Percentiles rank a stretch among this genome's conserved stretches.
These are phyloP conservation scores for Tilletia caries DNA, from an alignment of 1,284 basidiomycete species.

Conservation along the genomic window DNA sequence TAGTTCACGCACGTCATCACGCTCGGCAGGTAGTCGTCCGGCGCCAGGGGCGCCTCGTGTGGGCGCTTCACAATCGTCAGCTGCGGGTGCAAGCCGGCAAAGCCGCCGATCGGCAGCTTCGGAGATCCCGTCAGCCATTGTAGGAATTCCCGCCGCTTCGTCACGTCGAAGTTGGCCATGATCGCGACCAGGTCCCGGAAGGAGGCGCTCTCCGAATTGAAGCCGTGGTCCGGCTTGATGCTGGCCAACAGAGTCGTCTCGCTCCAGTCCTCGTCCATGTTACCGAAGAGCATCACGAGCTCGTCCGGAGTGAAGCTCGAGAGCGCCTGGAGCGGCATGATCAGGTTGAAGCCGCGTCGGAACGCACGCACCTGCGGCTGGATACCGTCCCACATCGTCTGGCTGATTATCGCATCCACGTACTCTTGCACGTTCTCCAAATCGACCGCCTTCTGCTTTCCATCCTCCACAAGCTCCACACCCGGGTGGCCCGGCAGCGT, in stretches of 20 bases:
- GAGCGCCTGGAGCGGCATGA: conserved; percentile 86
- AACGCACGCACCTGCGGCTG: conserved; percentile 48
- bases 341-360: conserved; percentile 61
- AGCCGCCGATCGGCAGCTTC: conserved; percentile 73
- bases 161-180: conserved; percentile 73
- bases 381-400: conserved; percentile 51
- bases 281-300: conserved; percentile 86
- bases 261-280: conserved; percentile 69
- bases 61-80: conserved; percentile 96
- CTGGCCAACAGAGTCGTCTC: conserved; percentile 75
- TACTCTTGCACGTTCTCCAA: conserved; percentile 84
- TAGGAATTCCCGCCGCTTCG: conserved; percentile 78
- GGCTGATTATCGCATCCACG: conserved; percentile 61
- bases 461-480: conserved; percentile 81
- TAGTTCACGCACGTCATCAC: conserved; percentile 97
- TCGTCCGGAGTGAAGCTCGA: conserved; percentile 91
- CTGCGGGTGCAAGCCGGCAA: conserved; percentile 87
- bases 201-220: conserved; percentile 85
- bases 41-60: conserved; percentile 71
- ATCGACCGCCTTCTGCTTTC: conserved; percentile 73
- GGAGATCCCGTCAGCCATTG: conserved; percentile 94
- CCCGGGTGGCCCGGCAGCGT: conserved; percentile 86
- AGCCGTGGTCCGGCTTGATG: conserved; percentile 96
- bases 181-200: conserved; percentile 82
- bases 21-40: conserved; percentile 92